These are phyloP conservation scores for Salisapilia sapeloensis DNA, from an alignment of 352 stramenopile genomes.

Conservation along the genomic window DNA sequence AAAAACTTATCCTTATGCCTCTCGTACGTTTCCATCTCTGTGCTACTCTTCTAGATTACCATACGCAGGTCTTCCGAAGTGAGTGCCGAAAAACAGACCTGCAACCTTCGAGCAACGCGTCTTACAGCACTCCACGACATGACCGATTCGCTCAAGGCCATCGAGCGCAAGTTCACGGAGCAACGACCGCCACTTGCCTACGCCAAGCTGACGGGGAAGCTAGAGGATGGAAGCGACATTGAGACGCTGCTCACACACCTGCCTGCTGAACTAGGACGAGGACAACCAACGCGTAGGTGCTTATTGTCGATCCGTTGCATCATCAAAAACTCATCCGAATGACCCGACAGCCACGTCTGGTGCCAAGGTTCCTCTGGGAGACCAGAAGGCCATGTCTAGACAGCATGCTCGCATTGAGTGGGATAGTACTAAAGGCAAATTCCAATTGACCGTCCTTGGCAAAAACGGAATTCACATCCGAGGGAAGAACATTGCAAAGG, in stretches of 20 bases:
- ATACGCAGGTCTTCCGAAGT: too few species aligned
- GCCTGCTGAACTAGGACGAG: slow-evolving; percentile 52
- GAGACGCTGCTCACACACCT: slow-evolving; percentile 67
- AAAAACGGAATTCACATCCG: slow-evolving; percentile 70
- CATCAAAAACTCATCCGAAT: neutral
- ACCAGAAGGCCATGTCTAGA: slow-evolving; percentile 66
- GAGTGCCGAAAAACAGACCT: too few species aligned
- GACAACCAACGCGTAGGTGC: slow-evolving; percentile 15
- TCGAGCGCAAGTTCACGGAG: slow-evolving; percentile 66
- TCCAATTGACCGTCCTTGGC: slow-evolving; percentile 58
- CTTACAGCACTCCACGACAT: too few species aligned
- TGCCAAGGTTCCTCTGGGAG: slow-evolving; percentile 40
- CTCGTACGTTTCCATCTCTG: too few species aligned
- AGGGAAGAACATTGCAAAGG: slow-evolving; percentile 53
- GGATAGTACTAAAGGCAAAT: slow-evolving; percentile 53
- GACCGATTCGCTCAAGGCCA: too few species aligned
- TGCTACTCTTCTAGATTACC: too few species aligned
- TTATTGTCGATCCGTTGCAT: neutral
- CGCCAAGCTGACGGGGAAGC: slow-evolving; percentile 46
- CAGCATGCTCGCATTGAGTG: slow-evolving; percentile 65
- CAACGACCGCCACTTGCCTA: slow-evolving; percentile 64
- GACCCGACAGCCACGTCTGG: slow-evolving; percentile 10
- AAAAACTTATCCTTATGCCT: too few species aligned
- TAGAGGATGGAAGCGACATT: slow-evolving; percentile 41
- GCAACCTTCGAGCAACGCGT: too few species aligned